A percentile compares a stretch with the other conserved stretches of the same genome.
Conservation (phyloP, 805 yeast species). For the Candida tammaniensis region DNA sequence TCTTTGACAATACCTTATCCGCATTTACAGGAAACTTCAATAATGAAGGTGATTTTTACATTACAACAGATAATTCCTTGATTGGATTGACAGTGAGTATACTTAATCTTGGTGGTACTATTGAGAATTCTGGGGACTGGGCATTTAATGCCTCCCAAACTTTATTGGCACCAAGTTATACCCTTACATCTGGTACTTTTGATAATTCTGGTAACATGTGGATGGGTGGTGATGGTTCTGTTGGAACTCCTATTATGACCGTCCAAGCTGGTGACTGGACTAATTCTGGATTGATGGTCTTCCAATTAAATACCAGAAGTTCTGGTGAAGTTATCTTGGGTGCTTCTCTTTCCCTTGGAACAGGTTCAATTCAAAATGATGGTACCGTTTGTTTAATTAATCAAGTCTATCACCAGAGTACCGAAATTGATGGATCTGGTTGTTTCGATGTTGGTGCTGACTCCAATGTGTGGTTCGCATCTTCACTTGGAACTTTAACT, state of each 20-base stretch:
- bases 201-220: slow-evolving; percentile 17
- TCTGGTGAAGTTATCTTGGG: slow-evolving; percentile 15
- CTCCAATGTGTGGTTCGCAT: slow-evolving; percentile 11
- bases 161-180: slow-evolving; percentile 13
- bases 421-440: slow-evolving; percentile 18
- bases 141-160: slow-evolving; percentile 16
- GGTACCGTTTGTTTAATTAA: slow-evolving; percentile 26
- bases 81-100: slow-evolving; percentile 15
- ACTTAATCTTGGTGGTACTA: slow-evolving; percentile 6
- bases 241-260: slow-evolving; percentile 13
- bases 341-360: slow-evolving; percentile 7
- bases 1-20: slow-evolving; percentile 20
- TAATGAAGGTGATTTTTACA: slow-evolving; percentile 18
- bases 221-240: slow-evolving; percentile 12
- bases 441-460: slow-evolving; percentile 17
- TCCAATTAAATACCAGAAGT: slow-evolving; percentile 10
- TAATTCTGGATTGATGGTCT: slow-evolving; percentile 15
- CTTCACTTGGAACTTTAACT: slow-evolving; percentile 2
- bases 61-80: slow-evolving; percentile 11
- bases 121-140: slow-evolving; percentile 20
- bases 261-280: slow-evolving; percentile 11
- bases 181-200: slow-evolving; percentile 12
- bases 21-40: slow-evolving; percentile 21
- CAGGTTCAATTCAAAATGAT: slow-evolving; percentile 14
- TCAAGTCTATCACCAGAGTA: slow-evolving; percentile 14